Base-by-base conservation (phyloP, 192 early-diverging fungal genomes). In the Geosiphon pyriformis region DNA sequence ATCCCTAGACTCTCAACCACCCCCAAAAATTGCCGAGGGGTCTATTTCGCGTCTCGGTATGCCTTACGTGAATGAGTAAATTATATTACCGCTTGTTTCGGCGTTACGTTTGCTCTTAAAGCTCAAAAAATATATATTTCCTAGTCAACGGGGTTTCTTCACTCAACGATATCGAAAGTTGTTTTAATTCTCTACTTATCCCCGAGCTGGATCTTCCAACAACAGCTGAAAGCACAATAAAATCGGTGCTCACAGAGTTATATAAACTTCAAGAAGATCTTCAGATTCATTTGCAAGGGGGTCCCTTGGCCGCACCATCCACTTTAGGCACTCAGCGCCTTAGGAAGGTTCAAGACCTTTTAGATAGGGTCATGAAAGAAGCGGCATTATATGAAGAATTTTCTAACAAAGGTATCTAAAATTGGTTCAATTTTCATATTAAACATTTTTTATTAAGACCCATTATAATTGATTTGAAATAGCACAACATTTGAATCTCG, bases 371-470 rank as follows among this genome's bases (percentile, higher is more conserved):
- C 8, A 59, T 72, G 33, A 74, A 74, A 46, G 83, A 85, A 34
- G 78, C 79, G 31, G 82, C 80, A 6, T 71, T 85, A 7, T 85
- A 85, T 54, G 83, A 85, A 60, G 81, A 85, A 68, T 85, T 85
- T 73, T 76, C 79, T n/a, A 82, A 82, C 6, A 79, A 72, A 70
- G 80, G 83, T 85, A 76, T 32, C 23, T 0, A 26, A 27, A 7
- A 23, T 3, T 22, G 20, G n/a, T 10, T 55, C 18, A 23, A 63
- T 61, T 34, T 11, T 51, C 46, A 37, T 4, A 27, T 31, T 22
- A 11, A 17, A 50, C 32, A 23, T 31, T 71, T 27, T 27, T 17
- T 48, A 34, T 12, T 30, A 65, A 3, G 26, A 10, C 2, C 31
- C 4, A 47, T 12, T 37, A 47, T 27, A 27, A 12, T 29, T 34